These are phyloP conservation scores for Condylostoma magnum DNA, from an alignment of 169 alveolate genomes.

Conservation along the genomic window DNA sequence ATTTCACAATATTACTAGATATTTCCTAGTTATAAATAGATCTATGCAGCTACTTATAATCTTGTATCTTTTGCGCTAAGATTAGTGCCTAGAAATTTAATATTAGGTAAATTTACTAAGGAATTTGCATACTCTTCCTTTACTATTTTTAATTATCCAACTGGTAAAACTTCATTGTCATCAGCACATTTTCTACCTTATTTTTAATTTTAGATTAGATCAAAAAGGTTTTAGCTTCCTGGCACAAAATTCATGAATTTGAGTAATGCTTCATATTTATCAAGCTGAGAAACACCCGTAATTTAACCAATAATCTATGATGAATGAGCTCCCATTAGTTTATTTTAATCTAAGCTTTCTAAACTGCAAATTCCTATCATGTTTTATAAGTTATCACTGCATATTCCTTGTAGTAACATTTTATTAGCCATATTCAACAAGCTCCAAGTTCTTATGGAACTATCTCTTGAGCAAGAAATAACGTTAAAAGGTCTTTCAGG, in stretches of 20 bases:
- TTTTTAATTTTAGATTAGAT: neutral
- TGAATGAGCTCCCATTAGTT: no score
- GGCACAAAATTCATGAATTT: neutral
- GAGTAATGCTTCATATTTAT: neutral
- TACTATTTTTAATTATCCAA: neutral
- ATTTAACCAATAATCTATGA: no score
- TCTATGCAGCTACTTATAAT: conserved; percentile 31
- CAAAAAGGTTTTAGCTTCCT: conserved; percentile 29
- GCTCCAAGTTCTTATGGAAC: conserved; percentile 52
- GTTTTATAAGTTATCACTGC: no score
- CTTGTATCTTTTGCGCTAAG: conserved; percentile 28
- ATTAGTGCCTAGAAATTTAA: conserved; percentile 12
- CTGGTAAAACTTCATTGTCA: neutral
- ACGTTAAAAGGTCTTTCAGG: conserved; percentile 62
- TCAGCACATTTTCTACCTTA: neutral
- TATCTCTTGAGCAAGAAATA: conserved; percentile 58
- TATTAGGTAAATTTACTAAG: conserved; percentile 6
- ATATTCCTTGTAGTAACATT: no score
- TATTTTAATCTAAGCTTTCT: no score
- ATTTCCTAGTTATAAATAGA: conserved; percentile 37
- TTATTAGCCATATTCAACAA: no score
- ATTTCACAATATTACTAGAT: conserved; percentile 45
- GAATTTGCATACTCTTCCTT: conserved; percentile 5
- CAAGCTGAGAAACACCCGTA: no score
- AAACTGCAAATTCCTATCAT: no score